These are phyloP conservation scores for Achaetomiella virescens DNA, from an alignment of 495 filamentous ascomycete genomes.

Conservation along the genomic window DNA sequence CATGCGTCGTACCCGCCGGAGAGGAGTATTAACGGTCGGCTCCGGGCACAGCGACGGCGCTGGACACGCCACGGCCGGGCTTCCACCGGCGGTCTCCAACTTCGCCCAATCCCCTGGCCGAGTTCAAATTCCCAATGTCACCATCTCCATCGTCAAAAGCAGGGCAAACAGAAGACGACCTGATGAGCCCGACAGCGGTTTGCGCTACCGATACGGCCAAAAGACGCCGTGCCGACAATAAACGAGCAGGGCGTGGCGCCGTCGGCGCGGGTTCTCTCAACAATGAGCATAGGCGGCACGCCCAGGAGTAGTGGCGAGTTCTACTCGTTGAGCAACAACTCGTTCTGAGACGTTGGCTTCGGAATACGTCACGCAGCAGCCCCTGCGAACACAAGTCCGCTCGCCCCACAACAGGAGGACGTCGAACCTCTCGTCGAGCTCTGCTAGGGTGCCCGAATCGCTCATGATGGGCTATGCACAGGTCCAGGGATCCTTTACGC, in stretches of 20 bases:
- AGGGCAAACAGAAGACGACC: slow-evolving; percentile 20
- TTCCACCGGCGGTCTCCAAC: slow-evolving; percentile 24
- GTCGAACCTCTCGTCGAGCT: slow-evolving; percentile 51
- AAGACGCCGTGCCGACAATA: slow-evolving; percentile 38
- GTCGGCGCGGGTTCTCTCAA: slow-evolving; percentile 64
- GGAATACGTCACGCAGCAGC: slow-evolving; percentile 70
- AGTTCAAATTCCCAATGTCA: slow-evolving; percentile 63
- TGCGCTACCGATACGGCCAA: slow-evolving; percentile 30
- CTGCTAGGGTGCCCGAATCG: slow-evolving; percentile 55
- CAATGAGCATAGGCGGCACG: slow-evolving; percentile 59
- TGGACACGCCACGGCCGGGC: slow-evolving; percentile 36
- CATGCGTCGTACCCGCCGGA: slow-evolving; percentile 44
- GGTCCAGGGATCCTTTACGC: slow-evolving; percentile 81
- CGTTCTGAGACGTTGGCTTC: slow-evolving; percentile 87
- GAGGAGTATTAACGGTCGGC: slow-evolving; percentile 31
- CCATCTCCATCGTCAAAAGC: slow-evolving; percentile 36
- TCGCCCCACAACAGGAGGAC: slow-evolving; percentile 55
- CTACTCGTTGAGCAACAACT: slow-evolving; percentile 89
- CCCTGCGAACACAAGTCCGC: slow-evolving; percentile 36
- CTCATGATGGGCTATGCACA: slow-evolving; percentile 98
- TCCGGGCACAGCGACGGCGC: slow-evolving; percentile 33
- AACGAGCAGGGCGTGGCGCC: slow-evolving; percentile 53
- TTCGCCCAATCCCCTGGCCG: slow-evolving; percentile 44
- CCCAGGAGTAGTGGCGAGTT: slow-evolving; percentile 91
- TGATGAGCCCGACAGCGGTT: slow-evolving; percentile 33